Base-by-base conservation (phyloP, 2,329 filamentous ascomycete genomes). In the Fonsecaea erecta region DNA sequence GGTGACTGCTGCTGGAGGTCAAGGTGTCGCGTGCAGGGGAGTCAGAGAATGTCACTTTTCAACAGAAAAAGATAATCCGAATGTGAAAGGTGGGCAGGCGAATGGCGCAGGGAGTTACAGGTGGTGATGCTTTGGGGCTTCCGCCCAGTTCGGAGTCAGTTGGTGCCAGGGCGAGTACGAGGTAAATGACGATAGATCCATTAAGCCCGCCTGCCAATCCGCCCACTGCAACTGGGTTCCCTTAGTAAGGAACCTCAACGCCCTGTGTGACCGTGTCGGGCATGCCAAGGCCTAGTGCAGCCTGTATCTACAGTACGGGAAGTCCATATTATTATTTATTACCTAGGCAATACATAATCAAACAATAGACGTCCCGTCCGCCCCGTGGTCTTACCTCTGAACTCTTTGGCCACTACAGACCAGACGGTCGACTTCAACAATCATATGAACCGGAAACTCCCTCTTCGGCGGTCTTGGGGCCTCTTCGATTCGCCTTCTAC, bases 361-460 rank as follows among this genome's bases (percentile, higher is more conserved):
- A n/a, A 4, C 30, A 8, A 18, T 40, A 8, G 16, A 11, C 5
- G 54, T n/a, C 35, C 8, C 43, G 9, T 48, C 7, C 43, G 21
- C n/a, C 43, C 18, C 40, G 7, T 9, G 26, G 43, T 21, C 43
- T 48, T n/a, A 32, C 11, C 9, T 52, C n/a, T 24, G 4, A 14
- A 34, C 52, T 32, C 16, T 53, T 53, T 24, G 43, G 43, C 26
- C 21, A 26, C 18, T 48, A 24, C 43, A 40, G 14, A 12, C 43
- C 26, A 3, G 18, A 48, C 18, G 8, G 12, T 48, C 37, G n/a
- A 18, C 37, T 43, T 24, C 21, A 5, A 14, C 43, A 48, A 24
- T 48, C 21, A 48, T 48, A 76, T 71, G 70, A 76, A 77, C n/a
- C 71, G 72, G 16, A 73, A 66, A 58, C 73, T 73, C 28, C 73